Percentiles rank a stretch among this genome's conserved stretches.
Evolutionary conservation across 2,329 filamentous ascomycete genomes (phyloP).

Genomic region (Monilinia vaccinii-corymbosi): DNA sequence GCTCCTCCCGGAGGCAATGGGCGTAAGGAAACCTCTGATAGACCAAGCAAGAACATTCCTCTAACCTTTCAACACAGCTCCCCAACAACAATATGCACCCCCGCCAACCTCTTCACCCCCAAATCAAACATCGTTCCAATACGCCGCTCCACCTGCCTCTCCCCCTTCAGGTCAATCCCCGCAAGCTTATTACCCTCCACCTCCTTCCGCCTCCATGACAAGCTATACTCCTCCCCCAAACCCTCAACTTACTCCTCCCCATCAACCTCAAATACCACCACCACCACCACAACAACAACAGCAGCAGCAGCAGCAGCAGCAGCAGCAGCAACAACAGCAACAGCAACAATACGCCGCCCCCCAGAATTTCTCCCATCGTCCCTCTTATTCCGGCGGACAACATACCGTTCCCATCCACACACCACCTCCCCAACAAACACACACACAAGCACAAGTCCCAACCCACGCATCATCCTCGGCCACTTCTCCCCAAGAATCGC

Average conservation of each 20-base stretch:
- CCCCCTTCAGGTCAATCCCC: constrained; percentile 25
- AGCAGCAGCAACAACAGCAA: constrained; percentile 2
- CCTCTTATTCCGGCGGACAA: constrained; percentile 23
- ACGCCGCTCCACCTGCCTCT: constrained; percentile 27
- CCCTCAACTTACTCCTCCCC: constrained; percentile 21
- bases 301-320: neutral
- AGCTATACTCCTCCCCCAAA: constrained; percentile 23
- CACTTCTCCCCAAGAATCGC: constrained; percentile 18
- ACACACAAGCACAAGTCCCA: neutral
- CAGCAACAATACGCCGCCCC: constrained; percentile 14
- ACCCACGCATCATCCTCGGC: constrained; percentile 1
- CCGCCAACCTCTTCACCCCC: constrained; percentile 27
- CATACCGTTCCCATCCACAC: constrained; percentile 3
- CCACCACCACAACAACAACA: neutral
- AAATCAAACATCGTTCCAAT: constrained; percentile 22
- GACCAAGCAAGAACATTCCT: neutral
- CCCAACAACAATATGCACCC: constrained; percentile 24
- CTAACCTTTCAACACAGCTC: constrained; percentile 9
- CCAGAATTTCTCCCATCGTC: constrained; percentile 28
- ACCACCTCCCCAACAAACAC: constrained; percentile 8
- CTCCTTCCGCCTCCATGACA: constrained; percentile 18
- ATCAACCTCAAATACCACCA: constrained; percentile 13
- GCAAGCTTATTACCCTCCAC: constrained; percentile 29
- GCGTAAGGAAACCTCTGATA: constrained; percentile 12
- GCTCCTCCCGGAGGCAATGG: constrained; percentile 26